Base-by-base conservation (phyloP, 306 rosid species). In the Senna tora region DNA sequence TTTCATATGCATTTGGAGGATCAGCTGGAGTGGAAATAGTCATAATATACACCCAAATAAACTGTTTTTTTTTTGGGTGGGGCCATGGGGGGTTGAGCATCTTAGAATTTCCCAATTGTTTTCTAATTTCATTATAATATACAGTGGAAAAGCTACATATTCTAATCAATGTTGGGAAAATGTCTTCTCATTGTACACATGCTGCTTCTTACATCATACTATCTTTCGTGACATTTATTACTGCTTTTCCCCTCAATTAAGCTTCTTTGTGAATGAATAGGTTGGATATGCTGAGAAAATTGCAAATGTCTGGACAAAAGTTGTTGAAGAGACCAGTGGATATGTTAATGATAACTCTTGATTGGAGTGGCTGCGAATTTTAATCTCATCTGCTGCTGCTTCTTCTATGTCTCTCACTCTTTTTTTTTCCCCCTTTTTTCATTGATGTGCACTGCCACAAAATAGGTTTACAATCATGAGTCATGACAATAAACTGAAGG, bases 231-330 rank as follows among this genome's bases (percentile, higher is more conserved):
- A 13, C 36, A 51, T 34, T 53, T 34, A 45, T 65, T 49, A 51
- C 54, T 77, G 60, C 15, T 54, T 62, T 73, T n/a, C 17, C 15
- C 41, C 52, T 38, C 54, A 8, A 64, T 8, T 33, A 47, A 71
- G 30, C 58, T 41, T 63, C 2, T 56, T 15, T 62, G 28, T 80
- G 76, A 45, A 80, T 74, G 53, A 33, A 28, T 70, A 95, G 99
- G 97, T 88, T 47, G 99, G 99, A 39, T 95, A 91, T 77, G 91
- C 96, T 2, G 99, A 95, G 85, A 95, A 95, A 82, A 91, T 95
- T 42, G 91, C 96, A 52, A 83, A 91, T 55, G 99, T 88, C 16
- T 95, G 99, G 97, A 69, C 87, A 20, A 95, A 85, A 78, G 91
- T 95, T 16, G 93, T 83, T 9, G 99, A 95, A 77, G 99, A 95